phyloP scores from a whole-genome alignment of 371 early-diverging fungal species.

The Dichotomocladium elegans region DNA sequence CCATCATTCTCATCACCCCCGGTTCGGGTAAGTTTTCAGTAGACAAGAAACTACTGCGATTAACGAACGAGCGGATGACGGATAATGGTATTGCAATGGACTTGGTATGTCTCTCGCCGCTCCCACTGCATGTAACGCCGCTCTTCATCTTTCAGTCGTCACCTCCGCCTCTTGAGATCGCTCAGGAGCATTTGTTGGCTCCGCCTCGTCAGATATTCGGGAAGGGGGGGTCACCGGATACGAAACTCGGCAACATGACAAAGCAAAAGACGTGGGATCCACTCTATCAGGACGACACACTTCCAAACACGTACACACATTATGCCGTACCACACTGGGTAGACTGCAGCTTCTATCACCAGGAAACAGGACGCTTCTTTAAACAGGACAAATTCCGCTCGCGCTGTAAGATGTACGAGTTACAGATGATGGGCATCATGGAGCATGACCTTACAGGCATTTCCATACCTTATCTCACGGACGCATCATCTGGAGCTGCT shows the following conservation, averaged over 20 bases:
- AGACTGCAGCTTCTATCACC: constrained; percentile 84
- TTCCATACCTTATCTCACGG: constrained; percentile 46
- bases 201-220: constrained; percentile 5
- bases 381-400: constrained; percentile 58
- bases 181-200: constrained; percentile 6
- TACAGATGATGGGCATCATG: constrained; percentile 81
- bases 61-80: constrained; percentile 94
- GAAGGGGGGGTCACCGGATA: constrained; percentile 30
- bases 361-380: constrained; percentile 44
- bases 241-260: constrained; percentile 13
- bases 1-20: constrained; percentile 89
- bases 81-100: constrained; percentile 93
- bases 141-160: constrained; percentile 75
- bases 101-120: constrained; percentile 83
- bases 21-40: constrained; percentile 87
- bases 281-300: constrained; percentile 44
- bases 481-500: neutral
- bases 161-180: constrained; percentile 19
- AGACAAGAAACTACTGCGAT: constrained; percentile 73
- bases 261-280: constrained; percentile 45
- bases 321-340: constrained; percentile 92
- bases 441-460: constrained; percentile 61
- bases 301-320: constrained; percentile 42
- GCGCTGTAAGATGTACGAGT: constrained; percentile 80
- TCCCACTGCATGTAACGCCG: constrained; percentile 89